These are phyloP conservation scores for Phytopythium vexans DNA, from an alignment of 352 stramenopile genomes.

Conservation along the genomic window DNA sequence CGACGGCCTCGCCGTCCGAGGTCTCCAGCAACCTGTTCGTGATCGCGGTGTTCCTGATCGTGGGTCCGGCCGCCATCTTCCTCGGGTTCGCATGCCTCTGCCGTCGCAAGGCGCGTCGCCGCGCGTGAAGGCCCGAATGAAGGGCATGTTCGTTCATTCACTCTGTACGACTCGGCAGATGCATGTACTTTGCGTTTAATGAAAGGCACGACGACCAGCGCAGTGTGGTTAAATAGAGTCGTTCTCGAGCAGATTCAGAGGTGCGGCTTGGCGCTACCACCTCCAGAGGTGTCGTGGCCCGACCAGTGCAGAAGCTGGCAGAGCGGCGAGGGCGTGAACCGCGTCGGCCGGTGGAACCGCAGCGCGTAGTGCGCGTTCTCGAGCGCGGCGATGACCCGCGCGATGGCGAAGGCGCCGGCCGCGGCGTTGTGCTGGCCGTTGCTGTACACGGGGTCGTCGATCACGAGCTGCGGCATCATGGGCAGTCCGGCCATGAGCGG, in stretches of 20 bases:
- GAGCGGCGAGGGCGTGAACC: conserved; percentile 77
- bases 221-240: too few relatives aligned
- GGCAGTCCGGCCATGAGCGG: conserved; percentile 22
- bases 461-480: conserved; percentile 76
- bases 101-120: neutral
- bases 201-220: too few relatives aligned
- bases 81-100: conserved; percentile 1
- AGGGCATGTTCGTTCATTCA: too few relatives aligned
- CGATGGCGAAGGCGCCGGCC: conserved; percentile 72
- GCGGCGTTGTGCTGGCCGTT: conserved; percentile 79
- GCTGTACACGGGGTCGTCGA: conserved; percentile 78
- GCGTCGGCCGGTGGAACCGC: conserved; percentile 66
- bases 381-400: conserved; percentile 72
- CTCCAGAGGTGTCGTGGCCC: conserved; percentile 23
- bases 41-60: conserved; percentile 7
- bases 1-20: neutral
- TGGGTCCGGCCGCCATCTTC: conserved; percentile 8
- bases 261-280: too few relatives aligned
- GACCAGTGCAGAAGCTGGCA: conserved; percentile 80
- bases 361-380: conserved; percentile 82
- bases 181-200: too few relatives aligned
- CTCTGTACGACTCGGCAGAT: too few relatives aligned
- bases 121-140: too few relatives aligned
- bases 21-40: conserved; percentile 5
- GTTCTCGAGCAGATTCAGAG: too few relatives aligned